phyloP scores from a whole-genome alignment of 768 basidiomycete genomes.

The Tephrocybe sp. region DNA sequence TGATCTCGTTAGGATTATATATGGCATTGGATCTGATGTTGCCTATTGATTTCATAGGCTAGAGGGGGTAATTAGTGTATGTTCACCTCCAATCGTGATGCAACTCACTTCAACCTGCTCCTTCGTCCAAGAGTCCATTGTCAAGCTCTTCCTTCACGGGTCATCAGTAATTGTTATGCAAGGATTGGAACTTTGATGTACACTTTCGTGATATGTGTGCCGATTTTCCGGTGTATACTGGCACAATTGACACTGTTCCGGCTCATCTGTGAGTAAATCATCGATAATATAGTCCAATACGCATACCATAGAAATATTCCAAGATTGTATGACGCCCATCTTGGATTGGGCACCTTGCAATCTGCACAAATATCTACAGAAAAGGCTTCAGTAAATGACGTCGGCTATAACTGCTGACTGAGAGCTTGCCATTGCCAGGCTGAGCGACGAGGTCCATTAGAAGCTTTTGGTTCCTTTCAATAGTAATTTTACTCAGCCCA shows the following conservation, averaged over 20 bases:
- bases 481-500: constrained; percentile 53
- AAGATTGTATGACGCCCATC: constrained; percentile 89
- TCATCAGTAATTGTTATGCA: background rate
- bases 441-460: constrained; percentile 67
- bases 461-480: constrained; percentile 63
- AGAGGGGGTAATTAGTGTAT: constrained; percentile 6
- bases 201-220: constrained; percentile 94
- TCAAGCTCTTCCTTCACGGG: constrained; percentile 78
- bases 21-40: constrained; percentile 78
- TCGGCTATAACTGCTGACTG: background rate
- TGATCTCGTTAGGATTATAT: constrained; percentile 82
- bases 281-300: background rate
- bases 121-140: constrained; percentile 83
- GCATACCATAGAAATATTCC: constrained; percentile 85
- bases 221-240: constrained; percentile 91
- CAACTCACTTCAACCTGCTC: constrained; percentile 81
- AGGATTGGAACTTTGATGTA: constrained; percentile 35
- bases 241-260: constrained; percentile 75
- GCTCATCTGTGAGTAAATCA: constrained; percentile 1
- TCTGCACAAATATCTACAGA: constrained; percentile 83
- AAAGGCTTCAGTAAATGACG: constrained; percentile 16
- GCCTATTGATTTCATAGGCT: constrained; percentile 81
- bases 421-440: constrained; percentile 77
- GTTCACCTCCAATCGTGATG: constrained; percentile 9
- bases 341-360: constrained; percentile 81